phyloP scores from a whole-genome alignment of 495 filamentous ascomycete species.

The Aspergillus heteromorphus region DNA sequence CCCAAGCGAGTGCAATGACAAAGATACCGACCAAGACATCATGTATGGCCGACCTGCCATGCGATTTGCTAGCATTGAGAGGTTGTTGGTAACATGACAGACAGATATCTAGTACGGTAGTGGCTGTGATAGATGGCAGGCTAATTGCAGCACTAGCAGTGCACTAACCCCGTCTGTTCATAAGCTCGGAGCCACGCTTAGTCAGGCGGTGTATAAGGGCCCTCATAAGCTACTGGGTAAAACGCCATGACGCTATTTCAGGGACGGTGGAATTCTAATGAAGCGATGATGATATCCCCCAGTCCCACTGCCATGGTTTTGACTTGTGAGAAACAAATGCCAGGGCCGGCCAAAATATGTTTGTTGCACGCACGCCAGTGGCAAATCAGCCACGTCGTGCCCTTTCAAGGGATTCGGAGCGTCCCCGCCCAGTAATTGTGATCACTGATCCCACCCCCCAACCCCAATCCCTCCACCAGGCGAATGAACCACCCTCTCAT shows the following conservation, averaged over 20 bases:
- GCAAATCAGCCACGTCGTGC: not conserved
- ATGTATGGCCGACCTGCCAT: no score
- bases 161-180: not conserved
- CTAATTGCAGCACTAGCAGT: not conserved
- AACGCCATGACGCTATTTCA: conserved; percentile 1
- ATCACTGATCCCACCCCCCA: conserved; percentile 1
- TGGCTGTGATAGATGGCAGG: no score
- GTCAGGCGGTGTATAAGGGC: not conserved
- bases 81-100: no score
- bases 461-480: conserved; percentile 1
- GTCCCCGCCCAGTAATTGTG: conserved; percentile 1
- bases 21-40: no score
- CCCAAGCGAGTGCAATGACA: no score
- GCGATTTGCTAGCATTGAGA: no score
- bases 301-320: not conserved
- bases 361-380: not conserved
- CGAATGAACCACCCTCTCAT: conserved; percentile 13
- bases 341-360: not conserved
- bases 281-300: conserved; percentile 1
- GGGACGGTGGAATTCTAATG: not conserved
- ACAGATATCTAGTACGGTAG: no score
- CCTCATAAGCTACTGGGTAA: not conserved
- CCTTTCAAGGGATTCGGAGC: not conserved
- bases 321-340: not conserved
- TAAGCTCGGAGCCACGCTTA: not conserved